Conservation (phyloP, 1,284 basidiomycete genomes). For the Boletellus sp. region DNA sequence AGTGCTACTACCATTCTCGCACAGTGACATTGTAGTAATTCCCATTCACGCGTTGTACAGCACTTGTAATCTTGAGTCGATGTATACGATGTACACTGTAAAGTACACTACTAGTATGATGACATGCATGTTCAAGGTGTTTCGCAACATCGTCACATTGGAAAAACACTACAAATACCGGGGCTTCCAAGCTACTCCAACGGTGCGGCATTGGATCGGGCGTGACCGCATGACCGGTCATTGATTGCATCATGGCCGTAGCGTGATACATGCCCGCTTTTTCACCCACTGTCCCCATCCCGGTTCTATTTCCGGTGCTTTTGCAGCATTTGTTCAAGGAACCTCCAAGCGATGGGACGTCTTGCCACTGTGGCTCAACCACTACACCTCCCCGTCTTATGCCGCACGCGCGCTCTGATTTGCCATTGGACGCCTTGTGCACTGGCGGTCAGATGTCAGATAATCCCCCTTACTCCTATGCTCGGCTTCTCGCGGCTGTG, state of each 20-base stretch:
- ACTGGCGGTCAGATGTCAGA: background rate
- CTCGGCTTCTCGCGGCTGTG: conserved; percentile 28
- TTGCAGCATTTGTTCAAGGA: conserved; percentile 1
- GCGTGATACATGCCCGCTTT: background rate
- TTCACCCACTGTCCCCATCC: background rate
- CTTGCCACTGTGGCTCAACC: background rate
- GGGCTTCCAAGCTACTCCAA: conserved; percentile 2
- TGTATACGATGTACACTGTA: background rate
- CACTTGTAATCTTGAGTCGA: background rate
- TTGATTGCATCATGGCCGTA: conserved; percentile 14
- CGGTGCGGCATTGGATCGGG: conserved; percentile 21
- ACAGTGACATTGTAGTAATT: background rate
- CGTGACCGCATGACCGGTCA: conserved; percentile 19
- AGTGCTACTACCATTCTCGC: too few species aligned
- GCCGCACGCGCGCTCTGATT: conserved; percentile 1
- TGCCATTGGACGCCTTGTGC: conserved; percentile 13
- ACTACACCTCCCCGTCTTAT: background rate
- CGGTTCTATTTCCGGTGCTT: background rate
- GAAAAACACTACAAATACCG: conserved; percentile 1
- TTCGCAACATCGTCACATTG: background rate
- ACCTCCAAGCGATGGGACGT: conserved; percentile 9
- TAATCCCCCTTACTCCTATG: conserved; percentile 12
- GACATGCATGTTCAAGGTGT: background rate
- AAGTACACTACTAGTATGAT: background rate
- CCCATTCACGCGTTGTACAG: background rate